Conservation (phyloP, 2,329 filamentous ascomycete species). For the Hypoxylon sp. region DNA sequence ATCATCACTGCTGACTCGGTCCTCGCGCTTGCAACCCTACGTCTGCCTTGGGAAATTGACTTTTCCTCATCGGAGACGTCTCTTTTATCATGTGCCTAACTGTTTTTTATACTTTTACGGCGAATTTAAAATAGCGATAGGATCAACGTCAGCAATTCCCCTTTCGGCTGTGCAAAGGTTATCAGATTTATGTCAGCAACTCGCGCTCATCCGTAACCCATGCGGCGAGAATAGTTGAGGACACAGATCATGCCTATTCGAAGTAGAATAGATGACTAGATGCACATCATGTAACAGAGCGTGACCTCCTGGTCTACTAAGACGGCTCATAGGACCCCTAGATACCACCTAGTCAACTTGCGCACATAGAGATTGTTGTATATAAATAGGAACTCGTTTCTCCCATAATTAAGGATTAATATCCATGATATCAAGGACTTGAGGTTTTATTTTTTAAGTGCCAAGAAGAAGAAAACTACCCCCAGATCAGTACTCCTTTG, state of each 20-base stretch:
- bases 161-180: conserved; percentile 15
- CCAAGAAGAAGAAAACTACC: conserved; percentile 3
- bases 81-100: conserved; percentile 3
- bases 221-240: conserved; percentile 27
- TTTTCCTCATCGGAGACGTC: conserved; percentile 10
- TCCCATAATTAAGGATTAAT: background rate
- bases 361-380: conserved; percentile 4
- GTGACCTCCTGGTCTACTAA: conserved; percentile 31
- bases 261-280: conserved; percentile 33
- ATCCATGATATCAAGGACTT: conserved; percentile 7
- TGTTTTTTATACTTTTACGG: conserved; percentile 6
- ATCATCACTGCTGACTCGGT: conserved; percentile 15
- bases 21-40: conserved; percentile 8
- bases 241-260: conserved; percentile 22
- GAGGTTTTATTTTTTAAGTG: background rate
- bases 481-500: background rate
- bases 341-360: background rate
- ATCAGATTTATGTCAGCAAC: conserved; percentile 36
- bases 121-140: conserved; percentile 1
- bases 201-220: background rate
- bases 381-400: conserved; percentile 23
- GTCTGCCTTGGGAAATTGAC: background rate
- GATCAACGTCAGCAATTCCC: conserved; percentile 38
- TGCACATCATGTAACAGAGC: conserved; percentile 26
- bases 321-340: conserved; percentile 5